These are phyloP conservation scores for Fusarium udum DNA, from an alignment of 2,329 filamentous ascomycete genomes.

Conservation along the genomic window DNA sequence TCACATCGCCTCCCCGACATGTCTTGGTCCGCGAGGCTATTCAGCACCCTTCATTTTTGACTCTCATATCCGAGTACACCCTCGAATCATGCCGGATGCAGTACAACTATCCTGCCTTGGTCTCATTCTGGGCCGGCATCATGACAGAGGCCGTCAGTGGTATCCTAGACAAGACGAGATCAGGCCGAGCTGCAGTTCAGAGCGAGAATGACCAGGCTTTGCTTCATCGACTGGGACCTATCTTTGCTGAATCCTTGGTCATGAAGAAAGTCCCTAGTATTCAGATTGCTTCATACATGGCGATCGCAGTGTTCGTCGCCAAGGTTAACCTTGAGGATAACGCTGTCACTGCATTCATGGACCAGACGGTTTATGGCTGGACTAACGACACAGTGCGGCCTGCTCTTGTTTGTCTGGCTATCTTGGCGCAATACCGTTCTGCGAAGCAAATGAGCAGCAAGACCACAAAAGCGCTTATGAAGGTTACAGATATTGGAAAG, in stretches of 20 bases:
- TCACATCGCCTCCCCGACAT: constrained; percentile 79
- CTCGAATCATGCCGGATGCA: constrained; percentile 76
- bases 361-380: constrained; percentile 83
- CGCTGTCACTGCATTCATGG: constrained; percentile 87
- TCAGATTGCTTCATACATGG: constrained; percentile 90
- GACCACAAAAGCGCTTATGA: constrained; percentile 75
- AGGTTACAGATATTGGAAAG: constrained; percentile 67
- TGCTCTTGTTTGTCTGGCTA: constrained; percentile 80
- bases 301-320: constrained; percentile 83
- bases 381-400: constrained; percentile 75
- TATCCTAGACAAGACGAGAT: constrained; percentile 80
- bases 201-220: constrained; percentile 84
- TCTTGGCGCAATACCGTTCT: constrained; percentile 82
- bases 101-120: constrained; percentile 78
- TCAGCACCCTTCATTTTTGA: constrained; percentile 79
- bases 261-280: constrained; percentile 81
- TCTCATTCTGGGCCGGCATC: constrained; percentile 92
- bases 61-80: constrained; percentile 80
- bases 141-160: constrained; percentile 86
- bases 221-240: constrained; percentile 70
- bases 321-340: constrained; percentile 83
- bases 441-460: constrained; percentile 74
- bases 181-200: constrained; percentile 79
- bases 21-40: constrained; percentile 85
- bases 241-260: constrained; percentile 80